Conservation (phyloP, 2,329 filamentous ascomycete genomes). For the Talaromyces amestolkiae region DNA sequence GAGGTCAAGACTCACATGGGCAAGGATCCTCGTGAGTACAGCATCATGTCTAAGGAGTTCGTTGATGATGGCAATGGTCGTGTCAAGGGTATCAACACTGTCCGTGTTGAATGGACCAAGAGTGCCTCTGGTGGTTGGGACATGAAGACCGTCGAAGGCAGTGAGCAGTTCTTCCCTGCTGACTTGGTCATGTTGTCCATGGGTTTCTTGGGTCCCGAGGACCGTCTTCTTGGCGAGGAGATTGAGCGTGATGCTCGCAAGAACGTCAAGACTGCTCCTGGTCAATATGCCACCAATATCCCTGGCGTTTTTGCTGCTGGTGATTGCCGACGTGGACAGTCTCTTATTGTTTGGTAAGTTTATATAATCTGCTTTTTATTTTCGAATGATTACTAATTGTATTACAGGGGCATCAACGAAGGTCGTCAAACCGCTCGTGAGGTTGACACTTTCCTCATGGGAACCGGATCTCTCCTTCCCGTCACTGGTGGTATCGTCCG, state of each 20-base stretch:
- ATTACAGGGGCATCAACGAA: slow-evolving; percentile 84
- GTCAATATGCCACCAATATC: slow-evolving; percentile 84
- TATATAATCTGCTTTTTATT: background rate
- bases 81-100: slow-evolving; percentile 93
- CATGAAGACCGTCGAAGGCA: slow-evolving; percentile 95
- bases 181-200: slow-evolving; percentile 93
- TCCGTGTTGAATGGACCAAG: slow-evolving; percentile 95
- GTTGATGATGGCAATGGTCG: slow-evolving; percentile 82
- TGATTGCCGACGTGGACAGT: slow-evolving; percentile 92
- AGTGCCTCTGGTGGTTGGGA: slow-evolving; percentile 88
- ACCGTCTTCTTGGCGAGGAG: slow-evolving; percentile 78
- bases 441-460: slow-evolving; percentile 82
- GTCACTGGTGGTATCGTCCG: slow-evolving; percentile 92
- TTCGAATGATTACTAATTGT: slow-evolving; percentile 17
- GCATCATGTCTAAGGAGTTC: slow-evolving; percentile 97
- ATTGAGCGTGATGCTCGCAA: slow-evolving; percentile 90
- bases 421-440: slow-evolving; percentile 89
- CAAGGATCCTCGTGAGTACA: slow-evolving; percentile 93
- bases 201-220: slow-evolving; percentile 95
- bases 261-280: slow-evolving; percentile 90
- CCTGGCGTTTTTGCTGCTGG: slow-evolving; percentile 89
- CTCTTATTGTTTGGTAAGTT: slow-evolving; percentile 87
- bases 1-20: slow-evolving; percentile 96
- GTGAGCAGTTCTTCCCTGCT: slow-evolving; percentile 92
- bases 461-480: slow-evolving; percentile 71